Evolutionary conservation across 495 filamentous ascomycete genomes (phyloP).

Genomic region (Lophiostoma macrostomum): DNA sequence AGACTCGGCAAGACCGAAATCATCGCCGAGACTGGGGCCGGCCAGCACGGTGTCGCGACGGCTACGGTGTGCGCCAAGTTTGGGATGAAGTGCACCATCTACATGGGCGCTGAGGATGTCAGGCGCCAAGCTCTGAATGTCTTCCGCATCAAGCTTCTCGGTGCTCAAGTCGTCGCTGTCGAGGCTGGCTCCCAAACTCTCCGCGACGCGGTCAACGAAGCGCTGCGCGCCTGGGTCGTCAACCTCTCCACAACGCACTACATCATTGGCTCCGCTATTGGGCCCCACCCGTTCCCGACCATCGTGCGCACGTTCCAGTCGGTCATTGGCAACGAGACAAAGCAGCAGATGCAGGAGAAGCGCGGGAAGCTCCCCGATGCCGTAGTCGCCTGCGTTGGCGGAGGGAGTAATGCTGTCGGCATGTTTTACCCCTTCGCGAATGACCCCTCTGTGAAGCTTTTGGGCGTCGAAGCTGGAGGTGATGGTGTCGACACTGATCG

Average conservation of each 20-base stretch:
- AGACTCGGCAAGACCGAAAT: conserved; percentile 87
- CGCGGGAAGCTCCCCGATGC: conserved; percentile 89
- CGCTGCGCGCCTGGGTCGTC: conserved; percentile 83
- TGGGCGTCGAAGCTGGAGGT: conserved; percentile 95
- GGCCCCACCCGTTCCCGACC: conserved; percentile 91
- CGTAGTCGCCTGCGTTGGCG: conserved; percentile 93
- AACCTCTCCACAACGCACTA: conserved; percentile 88
- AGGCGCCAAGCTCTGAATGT: conserved; percentile 91
- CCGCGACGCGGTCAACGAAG: conserved; percentile 94
- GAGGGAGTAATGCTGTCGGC: conserved; percentile 84
- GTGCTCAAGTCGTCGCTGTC: conserved; percentile 81
- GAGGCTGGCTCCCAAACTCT: conserved; percentile 82
- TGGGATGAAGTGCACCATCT: conserved; percentile 91
- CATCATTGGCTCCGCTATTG: conserved; percentile 93
- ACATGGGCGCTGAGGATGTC: conserved; percentile 95
- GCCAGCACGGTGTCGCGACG: conserved; percentile 92
- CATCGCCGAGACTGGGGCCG: conserved; percentile 94
- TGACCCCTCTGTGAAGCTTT: conserved; percentile 77
- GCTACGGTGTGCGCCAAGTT: conserved; percentile 97
- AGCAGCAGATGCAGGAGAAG: conserved; percentile 75
- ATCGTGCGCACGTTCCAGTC: conserved; percentile 95
- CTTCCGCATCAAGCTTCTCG: conserved; percentile 94
- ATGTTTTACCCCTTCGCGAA: conserved; percentile 96
- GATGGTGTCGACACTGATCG: conserved; percentile 83
- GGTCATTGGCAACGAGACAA: conserved; percentile 90